phyloP scores from a whole-genome alignment of 2,329 filamentous ascomycete genomes.

The Knufia petricola region DNA sequence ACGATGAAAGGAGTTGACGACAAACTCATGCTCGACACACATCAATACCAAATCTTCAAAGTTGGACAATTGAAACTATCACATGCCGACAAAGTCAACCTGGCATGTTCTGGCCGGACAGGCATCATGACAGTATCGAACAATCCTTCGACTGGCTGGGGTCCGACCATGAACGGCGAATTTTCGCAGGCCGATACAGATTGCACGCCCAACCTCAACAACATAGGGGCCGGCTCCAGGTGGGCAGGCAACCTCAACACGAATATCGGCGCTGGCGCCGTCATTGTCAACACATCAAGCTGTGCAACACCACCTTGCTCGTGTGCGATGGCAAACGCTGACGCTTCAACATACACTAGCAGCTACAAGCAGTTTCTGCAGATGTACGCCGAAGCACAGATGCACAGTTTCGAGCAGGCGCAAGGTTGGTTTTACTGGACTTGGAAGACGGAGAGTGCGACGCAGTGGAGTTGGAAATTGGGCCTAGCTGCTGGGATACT shows the following conservation, averaged over 20 bases:
- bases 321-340: conserved; percentile 67
- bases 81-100: conserved; percentile 74
- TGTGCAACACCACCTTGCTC: conserved; percentile 66
- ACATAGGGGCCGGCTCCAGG: conserved; percentile 75
- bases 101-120: conserved; percentile 82
- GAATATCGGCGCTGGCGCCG: conserved; percentile 53
- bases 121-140: conserved; percentile 64
- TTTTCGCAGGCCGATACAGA: conserved; percentile 98
- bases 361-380: conserved; percentile 76
- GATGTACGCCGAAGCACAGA: conserved; percentile 92
- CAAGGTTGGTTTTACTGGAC: conserved; percentile 99
- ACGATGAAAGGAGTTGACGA: conserved; percentile 61
- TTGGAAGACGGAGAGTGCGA: conserved; percentile 77
- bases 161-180: conserved; percentile 88
- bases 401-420: conserved; percentile 83
- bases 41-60: conserved; percentile 99
- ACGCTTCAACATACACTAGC: conserved; percentile 55
- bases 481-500: conserved; percentile 70
- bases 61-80: conserved; percentile 69
- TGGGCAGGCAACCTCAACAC: conserved; percentile 73
- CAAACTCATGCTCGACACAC: conserved; percentile 76
- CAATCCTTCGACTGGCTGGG: conserved; percentile 56
- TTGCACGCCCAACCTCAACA: conserved; percentile 77
- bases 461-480: conserved; percentile 87
- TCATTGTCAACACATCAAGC: conserved; percentile 56